Conservation (phyloP, 306 rosid species). For the Canavalia ensiformis region DNA sequence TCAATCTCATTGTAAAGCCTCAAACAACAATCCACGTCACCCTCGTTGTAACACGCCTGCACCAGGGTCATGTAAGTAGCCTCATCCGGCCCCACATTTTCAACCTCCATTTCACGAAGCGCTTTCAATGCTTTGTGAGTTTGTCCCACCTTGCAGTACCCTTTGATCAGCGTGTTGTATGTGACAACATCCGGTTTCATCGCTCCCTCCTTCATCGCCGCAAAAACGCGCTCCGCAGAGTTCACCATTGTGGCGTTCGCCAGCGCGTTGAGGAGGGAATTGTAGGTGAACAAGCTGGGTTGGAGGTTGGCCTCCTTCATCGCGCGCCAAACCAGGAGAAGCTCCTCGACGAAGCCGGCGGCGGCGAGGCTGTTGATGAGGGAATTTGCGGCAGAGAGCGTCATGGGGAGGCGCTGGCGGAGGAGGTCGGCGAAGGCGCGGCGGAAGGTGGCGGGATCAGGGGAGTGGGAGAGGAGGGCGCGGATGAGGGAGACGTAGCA, state of each 20-base stretch:
- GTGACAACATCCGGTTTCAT: conserved; percentile 69
- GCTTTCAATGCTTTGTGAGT: conserved; percentile 62
- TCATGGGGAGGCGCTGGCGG: conserved; percentile 58
- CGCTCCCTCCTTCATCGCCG: conserved; percentile 69
- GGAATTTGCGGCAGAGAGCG: conserved; percentile 61
- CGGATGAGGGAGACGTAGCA: conserved; percentile 70
- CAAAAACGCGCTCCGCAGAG: conserved; percentile 77
- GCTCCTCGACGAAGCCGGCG: conserved; percentile 75
- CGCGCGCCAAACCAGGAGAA: conserved; percentile 84
- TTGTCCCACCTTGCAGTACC: conserved; percentile 78
- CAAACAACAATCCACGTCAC: conserved; percentile 71
- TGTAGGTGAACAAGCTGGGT: conserved; percentile 64
- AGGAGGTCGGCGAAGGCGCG: conserved; percentile 49
- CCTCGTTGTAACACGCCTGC: conserved; percentile 74
- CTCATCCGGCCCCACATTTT: conserved; percentile 72
- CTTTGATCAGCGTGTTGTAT: conserved; percentile 83
- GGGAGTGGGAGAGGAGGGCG: background rate
- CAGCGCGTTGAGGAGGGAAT: conserved; percentile 79
- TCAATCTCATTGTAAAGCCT: conserved; percentile 87
- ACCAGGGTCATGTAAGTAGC: conserved; percentile 78
- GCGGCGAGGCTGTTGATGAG: conserved; percentile 69
- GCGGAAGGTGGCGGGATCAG: background rate
- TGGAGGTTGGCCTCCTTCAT: conserved; percentile 75
- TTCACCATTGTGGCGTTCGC: conserved; percentile 69
- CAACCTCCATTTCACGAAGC: conserved; percentile 67